These are phyloP conservation scores for Flaveria robusta DNA, from an alignment of 129 eudicot species.

Conservation along the genomic window DNA sequence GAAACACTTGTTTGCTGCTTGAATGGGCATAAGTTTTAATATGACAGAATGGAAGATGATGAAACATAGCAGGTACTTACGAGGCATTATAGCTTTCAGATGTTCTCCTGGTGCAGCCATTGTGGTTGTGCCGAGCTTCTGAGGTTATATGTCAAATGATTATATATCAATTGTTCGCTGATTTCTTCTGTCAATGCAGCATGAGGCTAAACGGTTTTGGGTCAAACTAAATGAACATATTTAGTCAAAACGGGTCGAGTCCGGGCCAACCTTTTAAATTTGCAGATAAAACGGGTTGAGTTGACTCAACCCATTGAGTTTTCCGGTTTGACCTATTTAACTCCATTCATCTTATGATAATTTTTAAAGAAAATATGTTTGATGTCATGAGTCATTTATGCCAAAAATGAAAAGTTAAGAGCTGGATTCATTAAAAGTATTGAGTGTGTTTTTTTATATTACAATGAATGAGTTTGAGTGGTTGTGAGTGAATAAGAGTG, in stretches of 20 bases:
- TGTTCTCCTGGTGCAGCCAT: slow-evolving; percentile 46
- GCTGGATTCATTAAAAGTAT: no score
- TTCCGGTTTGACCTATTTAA: no score
- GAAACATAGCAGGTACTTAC: slow-evolving; percentile 51
- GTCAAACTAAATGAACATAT: no score
- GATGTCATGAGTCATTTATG: background rate
- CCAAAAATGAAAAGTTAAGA: background rate
- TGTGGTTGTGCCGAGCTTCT: slow-evolving; percentile 47
- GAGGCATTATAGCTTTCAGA: slow-evolving; percentile 27
- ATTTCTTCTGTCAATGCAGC: slow-evolving; percentile 31
- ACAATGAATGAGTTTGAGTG: no score
- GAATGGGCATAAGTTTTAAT: background rate
- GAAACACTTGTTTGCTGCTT: no score
- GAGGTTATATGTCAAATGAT: slow-evolving; percentile 27
- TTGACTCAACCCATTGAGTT: no score
- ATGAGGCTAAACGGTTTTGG: no score
- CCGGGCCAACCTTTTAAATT: no score
- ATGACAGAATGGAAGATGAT: slow-evolving; percentile 43
- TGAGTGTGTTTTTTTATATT: no score
- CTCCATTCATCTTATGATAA: background rate
- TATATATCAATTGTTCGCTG: slow-evolving; percentile 29
- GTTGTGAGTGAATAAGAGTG: no score
- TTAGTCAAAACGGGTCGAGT: background rate
- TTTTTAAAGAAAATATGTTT: background rate
- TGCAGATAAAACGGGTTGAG: no score